Base-by-base conservation (phyloP, 129 eudicot genomes). In the Ambrosia artemisiifolia region DNA sequence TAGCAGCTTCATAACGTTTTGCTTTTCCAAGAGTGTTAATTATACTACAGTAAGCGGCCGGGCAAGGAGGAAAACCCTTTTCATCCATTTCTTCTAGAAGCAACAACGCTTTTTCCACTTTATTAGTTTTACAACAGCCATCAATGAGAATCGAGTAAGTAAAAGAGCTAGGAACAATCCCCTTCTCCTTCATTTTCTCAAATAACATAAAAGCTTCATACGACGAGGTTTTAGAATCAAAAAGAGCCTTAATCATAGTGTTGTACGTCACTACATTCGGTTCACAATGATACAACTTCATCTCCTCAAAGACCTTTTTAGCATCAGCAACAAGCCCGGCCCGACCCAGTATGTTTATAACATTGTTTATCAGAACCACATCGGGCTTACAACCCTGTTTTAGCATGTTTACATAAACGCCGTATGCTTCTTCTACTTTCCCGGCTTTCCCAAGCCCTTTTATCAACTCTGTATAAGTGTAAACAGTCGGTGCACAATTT, bases 31-130 rank as follows among this genome's bases (percentile, higher is more conserved):
- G 92, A 72, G 79, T 74, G 62, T 85, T 88, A 68, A 94, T 94
- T 67, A 94, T 73, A 75, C 96, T 90, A 74, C 98, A 94, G 67
- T 94, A 94, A 13, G 98, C 98, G 46, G 96, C 85, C 17, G 96
- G 96, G 63, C 95, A 89, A 24, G 98, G 98, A 56, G 95, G 96
- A 76, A 94, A 85, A 24, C 96, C 96, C 77, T 90, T 87, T 70
- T 94, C 98, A 48, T 90, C 96, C 98, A 94, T 90, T 81, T 94
- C 98, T 65, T 94, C 98, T 2, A 94, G 91, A 69, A 94, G 78
- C 54, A 85, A 44, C 43, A 90, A 49, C 17, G 98, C 98, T 67
- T 94, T 87, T 42, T 94, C 96, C 1, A 88, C 78, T 77, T 86
- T 78, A 65, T 88, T 88, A 55, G 81, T 90, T 87, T 87, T 87